A percentile compares a stretch with the other conserved stretches of the same genome.
Evolutionary conservation across 306 rosid species (phyloP).

Genomic region (Alnus rubra): DNA sequence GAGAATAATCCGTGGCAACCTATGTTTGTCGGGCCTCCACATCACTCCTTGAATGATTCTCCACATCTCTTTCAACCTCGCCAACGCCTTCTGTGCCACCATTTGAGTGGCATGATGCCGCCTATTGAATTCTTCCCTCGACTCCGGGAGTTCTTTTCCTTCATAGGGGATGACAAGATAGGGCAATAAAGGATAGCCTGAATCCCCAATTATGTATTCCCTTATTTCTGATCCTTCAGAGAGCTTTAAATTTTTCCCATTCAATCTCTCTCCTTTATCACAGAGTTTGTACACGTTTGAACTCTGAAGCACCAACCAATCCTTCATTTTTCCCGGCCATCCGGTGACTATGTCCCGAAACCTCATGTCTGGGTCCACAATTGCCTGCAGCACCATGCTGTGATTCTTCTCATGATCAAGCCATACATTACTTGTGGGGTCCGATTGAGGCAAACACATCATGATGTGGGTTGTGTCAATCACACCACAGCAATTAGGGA

Average conservation of each 20-base stretch:
- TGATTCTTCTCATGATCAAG: conserved; percentile 78
- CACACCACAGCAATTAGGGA: conserved; percentile 86
- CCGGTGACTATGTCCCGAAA: conserved; percentile 81
- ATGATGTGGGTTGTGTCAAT: conserved; percentile 72
- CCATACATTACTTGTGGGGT: conserved; percentile 65
- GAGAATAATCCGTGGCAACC: conserved; percentile 81
- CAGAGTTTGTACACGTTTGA: conserved; percentile 63
- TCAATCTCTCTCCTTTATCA: conserved; percentile 63
- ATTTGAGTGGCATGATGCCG: conserved; percentile 61
- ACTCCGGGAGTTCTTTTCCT: conserved; percentile 58
- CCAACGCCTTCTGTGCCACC: conserved; percentile 73
- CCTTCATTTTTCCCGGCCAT: conserved; percentile 84
- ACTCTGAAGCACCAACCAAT: conserved; percentile 57
- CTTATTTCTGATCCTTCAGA: conserved; percentile 59
- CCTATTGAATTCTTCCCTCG: conserved; percentile 59
- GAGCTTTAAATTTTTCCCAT: conserved; percentile 51
- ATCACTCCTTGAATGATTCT: conserved; percentile 83
- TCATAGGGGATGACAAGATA: conserved; percentile 80
- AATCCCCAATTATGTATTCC: conserved; percentile 82
- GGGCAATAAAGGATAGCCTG: conserved; percentile 83
- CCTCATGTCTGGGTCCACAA: conserved; percentile 88
- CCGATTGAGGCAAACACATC: conserved; percentile 73
- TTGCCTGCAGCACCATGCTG: conserved; percentile 91
- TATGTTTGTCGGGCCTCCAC: conserved; percentile 97
- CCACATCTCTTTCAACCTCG: conserved; percentile 86